A percentile compares a stretch with the other conserved stretches of the same genome.
These are phyloP conservation scores for Planoprotostelium fungivorum DNA, from an alignment of 78 protist genomes.

Conservation along the genomic window DNA sequence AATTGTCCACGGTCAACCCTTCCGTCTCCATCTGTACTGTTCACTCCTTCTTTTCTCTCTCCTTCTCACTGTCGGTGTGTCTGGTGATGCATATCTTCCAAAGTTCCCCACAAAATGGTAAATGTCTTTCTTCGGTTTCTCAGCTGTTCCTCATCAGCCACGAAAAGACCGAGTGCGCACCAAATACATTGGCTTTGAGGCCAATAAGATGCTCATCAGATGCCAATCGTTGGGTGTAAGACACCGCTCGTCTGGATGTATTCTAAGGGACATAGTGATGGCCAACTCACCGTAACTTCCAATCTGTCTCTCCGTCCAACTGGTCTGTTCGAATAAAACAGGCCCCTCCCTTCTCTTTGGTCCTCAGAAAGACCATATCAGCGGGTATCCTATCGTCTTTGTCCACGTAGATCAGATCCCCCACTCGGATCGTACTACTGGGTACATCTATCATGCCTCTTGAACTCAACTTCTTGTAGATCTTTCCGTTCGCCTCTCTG, in stretches of 20 bases:
- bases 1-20: conserved; percentile 87
- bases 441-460: conserved; percentile 53
- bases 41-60: not conserved
- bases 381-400: conserved; percentile 86
- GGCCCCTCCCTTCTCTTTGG: conserved; percentile 84
- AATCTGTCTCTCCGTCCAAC: conserved; percentile 96
- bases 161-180: not conserved
- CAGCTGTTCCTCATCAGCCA: conserved; percentile 24
- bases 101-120: conserved; percentile 80
- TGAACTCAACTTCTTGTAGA: conserved; percentile 54
- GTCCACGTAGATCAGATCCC: conserved; percentile 69
- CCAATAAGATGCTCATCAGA: conserved; percentile 35
- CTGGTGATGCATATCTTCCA: conserved; percentile 1
- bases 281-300: conserved; percentile 81
- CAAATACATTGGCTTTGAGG: conserved; percentile 48
- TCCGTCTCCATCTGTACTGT: conserved; percentile 58
- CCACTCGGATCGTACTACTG: conserved; percentile 71
- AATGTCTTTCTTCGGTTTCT: conserved; percentile 81
- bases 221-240: conserved; percentile 48
- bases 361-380: conserved; percentile 83
- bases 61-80: not conserved
- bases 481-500: conserved; percentile 78
- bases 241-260: conserved; percentile 33
- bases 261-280: not conserved
- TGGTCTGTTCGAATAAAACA: conserved; percentile 91